These are phyloP conservation scores for Fusarium liriodendri DNA, from an alignment of 2,329 filamentous ascomycete species.

Conservation along the genomic window DNA sequence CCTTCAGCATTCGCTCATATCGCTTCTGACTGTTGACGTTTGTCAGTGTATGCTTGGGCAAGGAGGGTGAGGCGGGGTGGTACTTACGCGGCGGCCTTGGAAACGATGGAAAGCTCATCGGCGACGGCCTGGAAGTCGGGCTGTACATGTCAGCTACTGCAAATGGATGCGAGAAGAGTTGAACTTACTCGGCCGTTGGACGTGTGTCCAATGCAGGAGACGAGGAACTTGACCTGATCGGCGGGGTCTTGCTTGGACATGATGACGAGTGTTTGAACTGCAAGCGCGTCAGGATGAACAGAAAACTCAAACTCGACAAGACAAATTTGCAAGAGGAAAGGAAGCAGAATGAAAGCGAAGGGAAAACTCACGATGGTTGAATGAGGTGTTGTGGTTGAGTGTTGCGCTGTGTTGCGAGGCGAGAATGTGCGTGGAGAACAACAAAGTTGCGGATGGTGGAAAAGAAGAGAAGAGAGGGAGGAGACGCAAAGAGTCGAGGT, in stretches of 20 bases:
- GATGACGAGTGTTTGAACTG: slow-evolving; percentile 41
- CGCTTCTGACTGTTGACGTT: slow-evolving; percentile 67
- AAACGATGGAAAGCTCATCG: slow-evolving; percentile 69
- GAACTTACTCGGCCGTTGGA: slow-evolving; percentile 67
- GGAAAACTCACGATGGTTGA: slow-evolving; percentile 5
- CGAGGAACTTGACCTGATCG: slow-evolving; percentile 72
- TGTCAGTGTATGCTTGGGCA: background rate
- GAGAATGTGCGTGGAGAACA: background rate
- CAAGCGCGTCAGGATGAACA: background rate
- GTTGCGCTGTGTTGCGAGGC: background rate
- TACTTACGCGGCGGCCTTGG: slow-evolving; percentile 77
- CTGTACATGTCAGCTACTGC: slow-evolving; percentile 51
- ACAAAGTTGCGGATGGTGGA: slow-evolving; percentile 2
- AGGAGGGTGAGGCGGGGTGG: background rate
- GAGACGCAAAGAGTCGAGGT: background rate
- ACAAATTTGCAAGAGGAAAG: background rate
- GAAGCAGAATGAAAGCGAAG: background rate
- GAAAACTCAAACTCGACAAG: background rate
- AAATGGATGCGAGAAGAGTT: background rate
- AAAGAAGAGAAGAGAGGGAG: background rate
- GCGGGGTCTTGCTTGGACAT: slow-evolving; percentile 66
- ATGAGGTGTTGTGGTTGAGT: background rate
- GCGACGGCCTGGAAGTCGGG: slow-evolving; percentile 75
- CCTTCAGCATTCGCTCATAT: slow-evolving; percentile 74
- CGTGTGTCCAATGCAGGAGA: slow-evolving; percentile 72